Evolutionary conservation across 73 alveolate genomes (phyloP), one percentile per base, ranked within the genome.

Genomic region (Halteria grandinella): DNA sequence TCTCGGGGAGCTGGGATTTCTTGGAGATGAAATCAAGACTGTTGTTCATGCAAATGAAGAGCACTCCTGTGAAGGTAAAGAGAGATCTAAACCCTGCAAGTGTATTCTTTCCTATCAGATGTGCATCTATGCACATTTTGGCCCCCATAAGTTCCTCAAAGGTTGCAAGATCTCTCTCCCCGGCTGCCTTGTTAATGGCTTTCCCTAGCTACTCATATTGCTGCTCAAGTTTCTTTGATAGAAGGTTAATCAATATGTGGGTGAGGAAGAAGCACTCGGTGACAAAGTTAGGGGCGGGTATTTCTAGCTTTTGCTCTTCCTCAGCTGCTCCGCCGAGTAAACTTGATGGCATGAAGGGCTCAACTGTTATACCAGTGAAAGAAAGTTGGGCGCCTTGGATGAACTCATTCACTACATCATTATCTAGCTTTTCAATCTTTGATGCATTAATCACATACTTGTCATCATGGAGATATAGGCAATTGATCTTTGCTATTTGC

Each of bases 261-360:
- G 72, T 43, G 32, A 70, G 25, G 59, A 70, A 70, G 51, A 70
- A 70, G 45, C 69, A 20, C 36, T 70, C 83, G 18, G 72, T 50
- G 27, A 70, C 50, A 44, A 70, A 70, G 51, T 70, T 70, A 12
- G 83, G 72, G 21, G 31, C 18, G 18, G 70, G 47, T 12, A 66
- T 23, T 62, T 34, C 24, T n/a, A 8, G 32, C 24, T 47, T 17
- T 1, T 43, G 17, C 10, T 47, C 36, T 3, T 25, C 81, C 8
- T 43, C 33, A 45, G 29, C 43, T 21, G 17, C 75, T 18, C 11
- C 71, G 21, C 7, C 5, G 43, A 33, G 34, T 32, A 60, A 23
- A 39, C 77, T 60, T 14, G 77, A 60, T 36, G 11, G 11, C 12
- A 21, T 8, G 43, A 17, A 3, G 7, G 59, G 44, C 43, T 66